phyloP scores from a whole-genome alignment of 1,139 yeast genomes.

The Yamadazyma kanchanaburiensis region DNA sequence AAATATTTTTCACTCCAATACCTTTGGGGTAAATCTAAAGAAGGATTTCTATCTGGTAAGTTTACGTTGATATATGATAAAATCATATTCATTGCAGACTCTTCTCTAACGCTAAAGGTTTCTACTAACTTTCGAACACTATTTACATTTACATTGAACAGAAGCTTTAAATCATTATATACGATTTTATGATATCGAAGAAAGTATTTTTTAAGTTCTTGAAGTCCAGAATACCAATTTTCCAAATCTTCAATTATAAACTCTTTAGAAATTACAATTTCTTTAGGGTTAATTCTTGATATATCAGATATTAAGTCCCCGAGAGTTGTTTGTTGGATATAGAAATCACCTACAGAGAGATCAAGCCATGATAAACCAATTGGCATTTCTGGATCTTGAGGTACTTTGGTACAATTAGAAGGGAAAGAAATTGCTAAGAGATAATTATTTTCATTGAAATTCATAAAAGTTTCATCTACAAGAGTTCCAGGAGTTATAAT shows the following conservation, averaged over 20 bases:
- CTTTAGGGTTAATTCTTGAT: constrained; percentile 66
- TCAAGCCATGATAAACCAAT: constrained; percentile 90
- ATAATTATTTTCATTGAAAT: constrained; percentile 68
- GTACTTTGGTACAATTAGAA: constrained; percentile 35
- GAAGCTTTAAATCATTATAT: constrained; percentile 29
- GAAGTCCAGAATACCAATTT: constrained; percentile 61
- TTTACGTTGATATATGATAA: constrained; percentile 39
- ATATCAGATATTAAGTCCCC: constrained; percentile 57
- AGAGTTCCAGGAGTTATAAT: constrained; percentile 92
- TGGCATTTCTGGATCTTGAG: constrained; percentile 44
- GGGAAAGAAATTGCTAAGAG: constrained; percentile 65
- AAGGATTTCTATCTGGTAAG: constrained; percentile 37
- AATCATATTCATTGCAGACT: constrained; percentile 43
- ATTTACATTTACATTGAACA: constrained; percentile 44
- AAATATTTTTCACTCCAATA: constrained; percentile 49
- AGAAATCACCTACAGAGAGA: constrained; percentile 76
- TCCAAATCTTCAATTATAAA: constrained; percentile 27
- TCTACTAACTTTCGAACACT: constrained; percentile 56
- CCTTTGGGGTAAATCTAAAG: constrained; percentile 34
- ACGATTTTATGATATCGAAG: constrained; percentile 47
- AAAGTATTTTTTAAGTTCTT: constrained; percentile 60
- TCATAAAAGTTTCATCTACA: constrained; percentile 80
- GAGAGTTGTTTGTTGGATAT: constrained; percentile 58
- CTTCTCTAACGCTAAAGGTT: constrained; percentile 46
- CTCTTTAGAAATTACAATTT: constrained; percentile 49